Percentiles rank a stretch among this genome's conserved stretches.
Conservation (phyloP, 2,329 filamentous ascomycete genomes). For the Trichoderma pleuroti region DNA sequence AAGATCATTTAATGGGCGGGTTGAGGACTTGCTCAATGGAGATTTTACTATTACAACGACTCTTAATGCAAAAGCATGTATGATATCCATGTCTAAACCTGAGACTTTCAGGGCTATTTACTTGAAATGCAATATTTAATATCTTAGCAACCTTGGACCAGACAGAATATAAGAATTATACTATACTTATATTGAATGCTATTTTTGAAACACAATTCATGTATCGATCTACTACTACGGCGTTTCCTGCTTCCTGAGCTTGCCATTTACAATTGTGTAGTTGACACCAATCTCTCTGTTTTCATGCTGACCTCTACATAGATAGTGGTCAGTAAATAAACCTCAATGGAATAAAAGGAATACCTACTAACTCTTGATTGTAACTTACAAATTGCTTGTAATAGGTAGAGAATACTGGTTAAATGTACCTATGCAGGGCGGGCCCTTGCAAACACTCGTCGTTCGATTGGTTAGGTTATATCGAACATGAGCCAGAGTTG, state of each 20-base stretch:
- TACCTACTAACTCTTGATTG: not conserved
- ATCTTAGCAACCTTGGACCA: no score
- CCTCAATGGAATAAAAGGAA: not conserved
- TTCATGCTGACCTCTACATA: not conserved
- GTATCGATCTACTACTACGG: no score
- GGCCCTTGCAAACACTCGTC: conserved; percentile 18
- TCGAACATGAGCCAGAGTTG: conserved; percentile 13
- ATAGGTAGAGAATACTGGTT: not conserved
- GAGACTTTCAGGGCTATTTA: no score
- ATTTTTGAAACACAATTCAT: not conserved
- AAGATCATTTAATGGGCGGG: no score
- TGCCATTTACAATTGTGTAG: not conserved
- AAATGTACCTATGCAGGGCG: not conserved
- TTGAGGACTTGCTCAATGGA: no score
- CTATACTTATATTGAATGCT: not conserved
- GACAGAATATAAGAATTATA: not conserved
- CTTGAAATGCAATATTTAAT: no score
- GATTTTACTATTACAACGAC: no score
- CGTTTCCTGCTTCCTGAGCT: not conserved
- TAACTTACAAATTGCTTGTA: not conserved
- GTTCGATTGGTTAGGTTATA: conserved; percentile 19
- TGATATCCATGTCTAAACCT: no score
- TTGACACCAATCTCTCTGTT: not conserved
- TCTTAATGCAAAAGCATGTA: no score
- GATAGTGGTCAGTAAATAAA: not conserved